Evolutionary conservation across 1,139 yeast genomes (phyloP), one percentile per base, ranked within the genome.

Genomic region (Kodamaea derodonti): DNA sequence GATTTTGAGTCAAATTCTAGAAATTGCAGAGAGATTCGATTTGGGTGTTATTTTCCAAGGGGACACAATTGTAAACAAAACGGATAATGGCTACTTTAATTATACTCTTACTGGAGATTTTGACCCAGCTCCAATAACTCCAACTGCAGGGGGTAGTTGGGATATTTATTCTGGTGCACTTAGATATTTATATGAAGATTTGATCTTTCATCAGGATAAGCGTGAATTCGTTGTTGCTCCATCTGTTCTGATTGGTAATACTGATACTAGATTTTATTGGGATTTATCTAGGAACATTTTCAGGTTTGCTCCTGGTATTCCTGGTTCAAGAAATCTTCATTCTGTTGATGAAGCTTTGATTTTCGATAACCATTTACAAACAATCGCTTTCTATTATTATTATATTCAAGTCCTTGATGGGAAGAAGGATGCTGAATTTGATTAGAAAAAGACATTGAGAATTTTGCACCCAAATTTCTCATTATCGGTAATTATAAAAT

Each of bases 121-220:
- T 12, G 78, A 75, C 42, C 82, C 84, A 5, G 77, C 86, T 0
- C 87, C 87, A 3, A 54, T 74, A 3, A 68, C 84, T 1, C 76
- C 77, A 7, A 53, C 54, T 13, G 63, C 60, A 33, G 72, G 69
- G 23, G 62, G 57, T 16, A 57, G 65, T 12, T 80, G 84, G 83
- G 62, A 69, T 29, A 41, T 64, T 1, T 67, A 76, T 36, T 73
- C 76, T 1, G 84, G 85, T 3, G 62, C 82, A 2, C 68, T 79
- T 36, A 65, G 78, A 28, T 72, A 75, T 45, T 61, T 79, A 30
- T 80, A 66, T 47, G 81, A 75, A 45, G 72, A 77, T 20, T 53
- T 69, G 35, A 46, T 65, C 8, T 54, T 49, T 38, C 65, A 68
- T 2, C 56, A 52, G 1, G 37, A 42, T 8, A 48, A 53, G 24